These are phyloP conservation scores for Ophiostoma sp. DNA, from an alignment of 2,329 filamentous ascomycete genomes.

Conservation along the genomic window DNA sequence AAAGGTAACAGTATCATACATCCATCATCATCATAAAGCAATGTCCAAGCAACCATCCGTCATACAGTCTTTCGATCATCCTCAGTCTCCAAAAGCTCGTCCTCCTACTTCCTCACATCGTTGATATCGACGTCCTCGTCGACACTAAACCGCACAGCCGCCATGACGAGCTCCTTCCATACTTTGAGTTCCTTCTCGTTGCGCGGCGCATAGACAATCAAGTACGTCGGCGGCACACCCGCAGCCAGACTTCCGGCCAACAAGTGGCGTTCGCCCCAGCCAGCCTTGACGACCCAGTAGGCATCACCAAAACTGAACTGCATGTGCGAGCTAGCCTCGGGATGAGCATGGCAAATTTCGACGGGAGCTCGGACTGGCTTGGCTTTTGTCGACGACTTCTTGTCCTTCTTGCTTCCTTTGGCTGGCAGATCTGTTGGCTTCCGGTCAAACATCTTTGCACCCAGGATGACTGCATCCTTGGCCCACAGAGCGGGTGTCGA, in stretches of 20 bases:
- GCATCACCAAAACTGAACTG: slow-evolving; percentile 43
- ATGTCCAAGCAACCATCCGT: neutral
- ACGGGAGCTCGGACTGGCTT: slow-evolving; percentile 30
- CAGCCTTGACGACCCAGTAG: slow-evolving; percentile 37
- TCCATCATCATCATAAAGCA: neutral
- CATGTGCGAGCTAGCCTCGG: slow-evolving; percentile 43
- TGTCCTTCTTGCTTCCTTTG: neutral
- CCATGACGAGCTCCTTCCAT: slow-evolving; percentile 34
- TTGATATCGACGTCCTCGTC: slow-evolving; percentile 18
- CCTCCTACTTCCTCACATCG: neutral
- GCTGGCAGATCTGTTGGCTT: neutral
- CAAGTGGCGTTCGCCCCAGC: slow-evolving; percentile 45
- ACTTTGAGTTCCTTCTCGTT: slow-evolving; percentile 39
- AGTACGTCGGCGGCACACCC: slow-evolving; percentile 40
- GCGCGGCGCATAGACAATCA: slow-evolving; percentile 45
- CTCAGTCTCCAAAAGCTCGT: neutral
- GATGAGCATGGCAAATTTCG: slow-evolving; percentile 44
- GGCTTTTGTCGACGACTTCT: neutral
- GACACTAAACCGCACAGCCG: slow-evolving; percentile 25
- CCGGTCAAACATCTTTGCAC: slow-evolving; percentile 20
- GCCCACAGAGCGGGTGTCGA: slow-evolving; percentile 37
- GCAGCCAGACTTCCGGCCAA: slow-evolving; percentile 36
- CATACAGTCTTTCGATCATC: neutral
- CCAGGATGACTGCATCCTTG: neutral
- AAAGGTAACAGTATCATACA: neutral